These are phyloP conservation scores for Calocybe gambosa DNA, from an alignment of 1,284 basidiomycete genomes.

Conservation along the genomic window DNA sequence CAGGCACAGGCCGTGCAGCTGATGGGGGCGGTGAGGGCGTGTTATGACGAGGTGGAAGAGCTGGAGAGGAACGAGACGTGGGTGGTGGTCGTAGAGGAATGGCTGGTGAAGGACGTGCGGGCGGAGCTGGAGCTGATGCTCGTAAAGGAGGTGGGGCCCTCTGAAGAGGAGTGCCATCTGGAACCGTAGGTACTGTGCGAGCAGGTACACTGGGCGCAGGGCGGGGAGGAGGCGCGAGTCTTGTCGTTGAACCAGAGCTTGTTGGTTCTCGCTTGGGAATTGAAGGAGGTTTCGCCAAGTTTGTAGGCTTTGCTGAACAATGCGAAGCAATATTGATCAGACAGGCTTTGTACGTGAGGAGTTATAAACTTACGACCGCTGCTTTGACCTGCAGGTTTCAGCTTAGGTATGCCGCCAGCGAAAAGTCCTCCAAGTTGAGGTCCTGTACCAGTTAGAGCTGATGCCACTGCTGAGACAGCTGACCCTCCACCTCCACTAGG, in stretches of 20 bases:
- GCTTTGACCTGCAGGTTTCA: constrained; percentile 69
- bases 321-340: constrained; percentile 1
- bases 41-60: constrained; percentile 27
- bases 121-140: constrained; percentile 25
- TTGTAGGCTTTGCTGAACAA: constrained; percentile 51
- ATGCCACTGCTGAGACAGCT: constrained; percentile 29
- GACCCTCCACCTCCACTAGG: constrained; percentile 34
- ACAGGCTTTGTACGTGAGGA: constrained; percentile 6
- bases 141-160: constrained; percentile 33
- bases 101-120: constrained; percentile 25
- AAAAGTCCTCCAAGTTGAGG: constrained; percentile 81
- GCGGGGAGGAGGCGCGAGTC: constrained; percentile 16
- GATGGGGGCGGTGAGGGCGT: constrained; percentile 27
- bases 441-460: constrained; percentile 34
- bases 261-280: constrained; percentile 50
- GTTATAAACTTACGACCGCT: constrained; percentile 40
- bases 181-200: constrained; percentile 21
- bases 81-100: constrained; percentile 16
- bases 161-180: constrained; percentile 27
- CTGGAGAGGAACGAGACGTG: constrained; percentile 23
- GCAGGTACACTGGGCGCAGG: constrained; percentile 28
- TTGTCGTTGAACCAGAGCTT: constrained; percentile 14
- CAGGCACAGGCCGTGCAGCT: constrained; percentile 24
- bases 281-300: constrained; percentile 61
- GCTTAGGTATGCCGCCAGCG: constrained; percentile 85